Evolutionary conservation across 352 stramenopile species (phyloP).

Genomic region (Thalassiosira livingstoniorum): DNA sequence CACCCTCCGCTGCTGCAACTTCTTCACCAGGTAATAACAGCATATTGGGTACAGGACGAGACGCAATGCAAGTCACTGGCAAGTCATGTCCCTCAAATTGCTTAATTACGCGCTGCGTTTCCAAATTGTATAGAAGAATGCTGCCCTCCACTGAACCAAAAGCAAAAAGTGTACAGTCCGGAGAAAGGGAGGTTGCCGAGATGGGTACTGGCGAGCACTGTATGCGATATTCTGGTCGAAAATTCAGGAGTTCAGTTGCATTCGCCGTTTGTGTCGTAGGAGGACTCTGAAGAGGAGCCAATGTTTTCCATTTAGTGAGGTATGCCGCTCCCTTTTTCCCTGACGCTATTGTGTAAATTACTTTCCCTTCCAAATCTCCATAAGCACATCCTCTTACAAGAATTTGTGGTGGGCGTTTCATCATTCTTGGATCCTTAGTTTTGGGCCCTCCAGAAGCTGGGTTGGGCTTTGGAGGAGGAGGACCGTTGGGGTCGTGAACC

Average conservation of each 20-base stretch:
- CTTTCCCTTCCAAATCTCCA: conserved; percentile 76
- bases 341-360: conserved; percentile 76
- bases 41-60: conserved; percentile 58
- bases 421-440: conserved; percentile 54
- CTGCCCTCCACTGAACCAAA: conserved; percentile 74
- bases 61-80: conserved; percentile 80
- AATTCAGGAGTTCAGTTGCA: conserved; percentile 1
- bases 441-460: not conserved
- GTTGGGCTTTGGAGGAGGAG: conserved; percentile 44
- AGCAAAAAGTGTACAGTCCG: conserved; percentile 60
- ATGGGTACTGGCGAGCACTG: conserved; percentile 68
- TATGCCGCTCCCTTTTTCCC: conserved; percentile 70
- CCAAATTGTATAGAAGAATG: conserved; percentile 68
- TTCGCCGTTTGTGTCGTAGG: conserved; percentile 3
- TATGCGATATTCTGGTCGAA: conserved; percentile 48
- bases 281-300: conserved; percentile 30
- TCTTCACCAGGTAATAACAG: conserved; percentile 66
- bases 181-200: conserved; percentile 72
- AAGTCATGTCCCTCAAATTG: conserved; percentile 80
- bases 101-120: conserved; percentile 64
- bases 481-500: conserved; percentile 63
- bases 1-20: conserved; percentile 42
- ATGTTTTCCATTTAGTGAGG: conserved; percentile 67
- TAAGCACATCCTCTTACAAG: conserved; percentile 81
- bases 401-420: conserved; percentile 65